Percentiles rank a stretch among this genome's conserved stretches.
These are phyloP conservation scores for Pterocarpus macrocarpus DNA, from an alignment of 306 rosid species.

Conservation along the genomic window DNA sequence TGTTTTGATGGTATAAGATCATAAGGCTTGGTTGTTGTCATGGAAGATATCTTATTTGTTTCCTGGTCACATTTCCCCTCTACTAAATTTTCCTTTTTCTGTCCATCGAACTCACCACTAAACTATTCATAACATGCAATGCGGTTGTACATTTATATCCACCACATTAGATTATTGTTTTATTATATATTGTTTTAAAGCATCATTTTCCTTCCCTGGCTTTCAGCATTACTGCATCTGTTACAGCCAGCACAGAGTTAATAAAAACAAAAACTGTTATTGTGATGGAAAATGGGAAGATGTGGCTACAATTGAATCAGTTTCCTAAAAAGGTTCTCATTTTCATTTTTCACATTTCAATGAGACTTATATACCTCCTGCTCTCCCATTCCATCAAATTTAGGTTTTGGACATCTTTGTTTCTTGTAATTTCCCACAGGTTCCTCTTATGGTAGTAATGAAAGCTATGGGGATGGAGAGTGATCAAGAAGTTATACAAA, in stretches of 20 bases:
- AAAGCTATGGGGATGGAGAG: slow-evolving; percentile 96
- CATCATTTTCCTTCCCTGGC: slow-evolving; percentile 40
- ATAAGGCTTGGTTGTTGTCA: neutral
- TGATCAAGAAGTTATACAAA: slow-evolving; percentile 88
- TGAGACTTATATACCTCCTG: slow-evolving; percentile 23
- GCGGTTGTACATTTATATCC: slow-evolving; percentile 3
- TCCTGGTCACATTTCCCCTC: neutral
- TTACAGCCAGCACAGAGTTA: slow-evolving; percentile 83
- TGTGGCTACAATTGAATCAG: slow-evolving; percentile 72
- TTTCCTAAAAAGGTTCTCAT: slow-evolving; percentile 72
- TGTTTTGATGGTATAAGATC: slow-evolving; percentile 9
- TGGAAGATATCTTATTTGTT: slow-evolving; percentile 28
- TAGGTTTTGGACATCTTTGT: slow-evolving; percentile 14
- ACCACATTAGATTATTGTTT: slow-evolving; percentile 19
- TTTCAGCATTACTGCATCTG: slow-evolving; percentile 87
- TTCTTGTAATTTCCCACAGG: slow-evolving; percentile 53
- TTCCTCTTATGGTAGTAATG: slow-evolving; percentile 83
- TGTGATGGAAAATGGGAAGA: slow-evolving; percentile 77
- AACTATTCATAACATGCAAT: slow-evolving; percentile 23
- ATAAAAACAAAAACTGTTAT: slow-evolving; percentile 78
- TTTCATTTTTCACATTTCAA: slow-evolving; percentile 26
- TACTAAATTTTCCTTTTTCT: neutral
- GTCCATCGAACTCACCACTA: neutral
- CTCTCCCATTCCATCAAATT: slow-evolving; percentile 17
- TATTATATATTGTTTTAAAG: slow-evolving; percentile 26